A percentile compares a stretch with the other conserved stretches of the same genome.
phyloP scores from a whole-genome alignment of 2,329 filamentous ascomycete genomes.

The Fusarium sp. region DNA sequence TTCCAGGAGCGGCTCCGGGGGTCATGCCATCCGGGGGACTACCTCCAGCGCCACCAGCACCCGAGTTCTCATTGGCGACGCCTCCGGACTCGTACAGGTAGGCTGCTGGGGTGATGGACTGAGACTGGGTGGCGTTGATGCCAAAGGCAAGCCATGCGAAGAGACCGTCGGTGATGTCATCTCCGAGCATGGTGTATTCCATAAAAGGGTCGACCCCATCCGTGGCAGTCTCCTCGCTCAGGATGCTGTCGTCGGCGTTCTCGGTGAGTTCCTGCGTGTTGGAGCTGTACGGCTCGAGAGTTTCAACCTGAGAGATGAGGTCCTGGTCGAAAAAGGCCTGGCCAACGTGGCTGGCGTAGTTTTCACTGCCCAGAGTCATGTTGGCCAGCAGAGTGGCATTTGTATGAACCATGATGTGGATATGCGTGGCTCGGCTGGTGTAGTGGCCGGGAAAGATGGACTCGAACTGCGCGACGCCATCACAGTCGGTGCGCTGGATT shows the following conservation, averaged over 20 bases:
- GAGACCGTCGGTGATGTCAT: slow-evolving; percentile 62
- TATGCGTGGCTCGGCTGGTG: slow-evolving; percentile 58
- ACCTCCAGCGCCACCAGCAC: slow-evolving; percentile 19
- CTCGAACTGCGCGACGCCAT: slow-evolving; percentile 58
- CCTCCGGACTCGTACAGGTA: slow-evolving; percentile 38
- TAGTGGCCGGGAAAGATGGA: slow-evolving; percentile 60
- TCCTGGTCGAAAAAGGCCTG: slow-evolving; percentile 73
- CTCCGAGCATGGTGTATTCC: slow-evolving; percentile 68
- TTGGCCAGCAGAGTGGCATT: slow-evolving; percentile 50
- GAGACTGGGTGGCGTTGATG: slow-evolving; percentile 53
- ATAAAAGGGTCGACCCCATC: slow-evolving; percentile 67
- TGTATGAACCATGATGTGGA: slow-evolving; percentile 57
- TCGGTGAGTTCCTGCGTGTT: slow-evolving; percentile 60
- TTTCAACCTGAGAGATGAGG: slow-evolving; percentile 64
- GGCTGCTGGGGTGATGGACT: slow-evolving; percentile 28
- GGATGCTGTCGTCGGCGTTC: slow-evolving; percentile 63
- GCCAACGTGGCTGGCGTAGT: slow-evolving; percentile 68
- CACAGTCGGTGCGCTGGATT: slow-evolving; percentile 53
- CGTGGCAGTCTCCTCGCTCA: slow-evolving; percentile 59
- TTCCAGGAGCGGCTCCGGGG: neutral
- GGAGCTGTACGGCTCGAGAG: slow-evolving; percentile 57
- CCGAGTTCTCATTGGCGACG: slow-evolving; percentile 37
- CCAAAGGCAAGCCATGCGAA: slow-evolving; percentile 67
- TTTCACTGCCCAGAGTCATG: slow-evolving; percentile 49
- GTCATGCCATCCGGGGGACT: slow-evolving; percentile 4